Conservation (phyloP, 768 basidiomycete genomes). For the Rhodotorula paludigena region DNA sequence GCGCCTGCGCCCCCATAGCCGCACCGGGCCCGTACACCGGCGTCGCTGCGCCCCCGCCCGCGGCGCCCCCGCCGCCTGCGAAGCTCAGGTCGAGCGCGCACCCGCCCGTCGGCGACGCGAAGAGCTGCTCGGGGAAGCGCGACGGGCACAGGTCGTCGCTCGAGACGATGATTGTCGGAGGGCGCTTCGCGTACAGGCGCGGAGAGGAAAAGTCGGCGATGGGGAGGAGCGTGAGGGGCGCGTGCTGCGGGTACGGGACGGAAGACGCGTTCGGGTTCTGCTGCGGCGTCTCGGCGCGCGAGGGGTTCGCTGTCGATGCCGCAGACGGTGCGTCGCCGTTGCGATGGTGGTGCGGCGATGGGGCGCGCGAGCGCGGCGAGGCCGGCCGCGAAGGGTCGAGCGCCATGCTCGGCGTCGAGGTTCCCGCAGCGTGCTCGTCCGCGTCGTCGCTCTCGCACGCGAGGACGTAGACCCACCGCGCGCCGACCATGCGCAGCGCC, state of each 20-base stretch:
- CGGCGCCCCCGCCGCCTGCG: background rate
- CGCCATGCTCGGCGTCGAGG: background rate
- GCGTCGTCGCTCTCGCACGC: slow-evolving; percentile 22
- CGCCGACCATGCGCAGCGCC: slow-evolving; percentile 32
- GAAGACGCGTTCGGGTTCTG: slow-evolving; percentile 8
- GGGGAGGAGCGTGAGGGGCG: slow-evolving; percentile 11
- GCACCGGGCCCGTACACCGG: slow-evolving; percentile 16
- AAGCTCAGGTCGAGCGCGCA: slow-evolving; percentile 18
- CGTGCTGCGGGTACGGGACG: slow-evolving; percentile 33
- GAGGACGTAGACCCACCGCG: slow-evolving; percentile 33
- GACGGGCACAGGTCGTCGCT: slow-evolving; percentile 7
- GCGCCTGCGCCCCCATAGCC: slow-evolving; percentile 1
- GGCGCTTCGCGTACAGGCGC: slow-evolving; percentile 23
- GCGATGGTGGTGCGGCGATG: slow-evolving; percentile 10
- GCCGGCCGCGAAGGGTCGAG: background rate
- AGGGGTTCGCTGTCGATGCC: background rate
- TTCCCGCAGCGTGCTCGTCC: background rate
- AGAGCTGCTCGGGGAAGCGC: slow-evolving; percentile 23
- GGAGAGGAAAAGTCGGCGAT: slow-evolving; percentile 25
- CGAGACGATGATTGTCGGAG: slow-evolving; percentile 32
- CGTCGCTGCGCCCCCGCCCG: background rate
- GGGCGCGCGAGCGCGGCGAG: background rate
- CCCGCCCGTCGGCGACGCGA: slow-evolving; percentile 26
- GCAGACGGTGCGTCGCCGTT: slow-evolving; percentile 8
- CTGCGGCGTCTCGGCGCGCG: background rate